These are phyloP conservation scores for Massariosphaeria phaeospora DNA, from an alignment of 495 filamentous ascomycete genomes.

Conservation along the genomic window DNA sequence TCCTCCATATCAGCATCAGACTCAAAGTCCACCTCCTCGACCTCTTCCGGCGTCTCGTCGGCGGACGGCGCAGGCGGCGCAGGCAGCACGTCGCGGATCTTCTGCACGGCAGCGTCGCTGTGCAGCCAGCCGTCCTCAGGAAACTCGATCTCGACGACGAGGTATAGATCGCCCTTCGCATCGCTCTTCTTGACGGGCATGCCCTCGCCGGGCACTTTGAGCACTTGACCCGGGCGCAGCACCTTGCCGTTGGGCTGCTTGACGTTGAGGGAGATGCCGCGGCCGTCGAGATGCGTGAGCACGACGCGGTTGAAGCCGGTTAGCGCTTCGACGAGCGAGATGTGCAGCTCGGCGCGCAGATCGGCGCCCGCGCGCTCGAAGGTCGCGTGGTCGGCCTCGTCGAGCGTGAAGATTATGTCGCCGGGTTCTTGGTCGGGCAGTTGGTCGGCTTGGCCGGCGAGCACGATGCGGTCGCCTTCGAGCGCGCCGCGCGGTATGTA, in stretches of 20 bases:
- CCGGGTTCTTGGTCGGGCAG: conserved; percentile 85
- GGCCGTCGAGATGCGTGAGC: conserved; percentile 86
- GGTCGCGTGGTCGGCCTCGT: conserved; percentile 71
- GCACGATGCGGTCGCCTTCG: conserved; percentile 81
- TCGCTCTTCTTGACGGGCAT: conserved; percentile 91
- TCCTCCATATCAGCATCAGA: conserved; percentile 74
- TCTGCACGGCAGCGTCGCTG: conserved; percentile 58
- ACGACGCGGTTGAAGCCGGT: conserved; percentile 87
- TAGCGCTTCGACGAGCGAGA: conserved; percentile 79
- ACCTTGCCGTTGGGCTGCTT: conserved; percentile 64
- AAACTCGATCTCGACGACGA: conserved; percentile 82
- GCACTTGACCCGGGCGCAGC: conserved; percentile 70
- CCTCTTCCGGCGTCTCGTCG: conserved; percentile 55
- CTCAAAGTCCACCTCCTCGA: conserved; percentile 84
- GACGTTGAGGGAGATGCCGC: conserved; percentile 78
- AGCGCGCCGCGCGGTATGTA: conserved; percentile 88
- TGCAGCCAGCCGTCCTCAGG: conserved; percentile 79
- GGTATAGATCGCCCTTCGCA: conserved; percentile 76
- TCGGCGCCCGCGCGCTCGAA: conserved; percentile 82
- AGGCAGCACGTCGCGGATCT: conserved; percentile 71
- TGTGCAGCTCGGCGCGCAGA: conserved; percentile 68
- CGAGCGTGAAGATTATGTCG: conserved; percentile 82
- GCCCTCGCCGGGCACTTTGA: conserved; percentile 82
- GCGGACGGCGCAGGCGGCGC: conserved; percentile 37
- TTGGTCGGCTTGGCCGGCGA: conserved; percentile 94